These are phyloP conservation scores for Pestalotiopsis sp. DNA, from an alignment of 2,329 filamentous ascomycete genomes.

Conservation along the genomic window DNA sequence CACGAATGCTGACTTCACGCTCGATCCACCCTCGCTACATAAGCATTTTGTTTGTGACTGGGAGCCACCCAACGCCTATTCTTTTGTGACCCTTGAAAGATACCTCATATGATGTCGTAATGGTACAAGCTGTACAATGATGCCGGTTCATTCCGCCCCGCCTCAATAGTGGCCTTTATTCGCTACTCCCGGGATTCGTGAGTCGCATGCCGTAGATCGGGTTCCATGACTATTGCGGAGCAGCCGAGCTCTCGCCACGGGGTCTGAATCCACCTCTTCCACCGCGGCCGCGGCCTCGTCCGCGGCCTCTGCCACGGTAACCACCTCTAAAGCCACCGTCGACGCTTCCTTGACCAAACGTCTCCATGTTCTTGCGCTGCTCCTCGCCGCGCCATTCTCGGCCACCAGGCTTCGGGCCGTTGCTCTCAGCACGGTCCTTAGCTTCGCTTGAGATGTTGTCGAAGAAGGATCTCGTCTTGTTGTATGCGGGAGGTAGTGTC, in stretches of 20 bases:
- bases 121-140: slow-evolving; percentile 19
- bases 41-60: background rate
- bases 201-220: background rate
- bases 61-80: slow-evolving; percentile 12
- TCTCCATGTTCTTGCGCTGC: slow-evolving; percentile 95
- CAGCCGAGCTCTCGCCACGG: slow-evolving; percentile 1
- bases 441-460: slow-evolving; percentile 97
- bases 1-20: background rate
- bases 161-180: background rate
- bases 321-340: slow-evolving; percentile 77
- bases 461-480: slow-evolving; percentile 90
- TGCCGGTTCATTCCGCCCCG: background rate
- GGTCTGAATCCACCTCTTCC: slow-evolving; percentile 38
- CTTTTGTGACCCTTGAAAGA: slow-evolving; percentile 10
- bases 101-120: slow-evolving; percentile 17
- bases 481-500: slow-evolving; percentile 63
- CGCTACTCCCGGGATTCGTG: background rate
- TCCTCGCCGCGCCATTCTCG: slow-evolving; percentile 91
- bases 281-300: slow-evolving; percentile 63
- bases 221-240: background rate
- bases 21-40: background rate
- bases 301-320: slow-evolving; percentile 79
- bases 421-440: slow-evolving; percentile 81
- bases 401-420: slow-evolving; percentile 70
- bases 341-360: slow-evolving; percentile 94